These are phyloP conservation scores for Tuber umbilicatum DNA, from an alignment of 495 filamentous ascomycete species.

Conservation along the genomic window DNA sequence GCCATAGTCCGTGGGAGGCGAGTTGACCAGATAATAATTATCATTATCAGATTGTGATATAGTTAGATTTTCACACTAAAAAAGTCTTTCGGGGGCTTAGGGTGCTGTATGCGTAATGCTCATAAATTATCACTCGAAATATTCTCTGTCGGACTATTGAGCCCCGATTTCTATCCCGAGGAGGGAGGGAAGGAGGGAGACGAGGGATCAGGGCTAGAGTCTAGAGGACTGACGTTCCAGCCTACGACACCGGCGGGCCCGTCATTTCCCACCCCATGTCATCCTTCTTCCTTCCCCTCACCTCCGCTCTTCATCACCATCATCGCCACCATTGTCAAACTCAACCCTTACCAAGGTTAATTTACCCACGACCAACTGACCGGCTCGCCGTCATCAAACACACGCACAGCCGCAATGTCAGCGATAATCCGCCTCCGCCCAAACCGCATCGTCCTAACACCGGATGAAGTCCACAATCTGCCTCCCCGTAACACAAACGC, in stretches of 20 bases:
- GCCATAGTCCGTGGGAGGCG: background rate
- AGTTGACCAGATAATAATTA: background rate
- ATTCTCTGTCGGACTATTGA: background rate
- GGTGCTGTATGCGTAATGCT: background rate
- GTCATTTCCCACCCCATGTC: background rate
- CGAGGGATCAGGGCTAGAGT: background rate
- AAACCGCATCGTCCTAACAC: constrained; percentile 28
- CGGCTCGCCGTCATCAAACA: background rate
- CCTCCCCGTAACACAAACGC: background rate
- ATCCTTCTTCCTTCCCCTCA: background rate
- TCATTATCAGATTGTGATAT: background rate
- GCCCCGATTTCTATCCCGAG: background rate
- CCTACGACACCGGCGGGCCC: background rate
- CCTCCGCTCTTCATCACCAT: background rate
- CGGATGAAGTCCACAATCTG: constrained; percentile 27
- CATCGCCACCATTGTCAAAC: background rate
- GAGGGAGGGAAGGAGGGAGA: background rate
- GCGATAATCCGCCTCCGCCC: constrained; percentile 36
- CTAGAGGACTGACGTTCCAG: background rate
- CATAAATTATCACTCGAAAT: background rate
- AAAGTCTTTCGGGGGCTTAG: background rate
- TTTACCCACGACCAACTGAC: background rate
- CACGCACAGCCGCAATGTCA: constrained; percentile 14
- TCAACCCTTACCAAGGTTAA: background rate
- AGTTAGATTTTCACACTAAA: too few relatives aligned